Evolutionary conservation across 208 protist genomes (phyloP).

Genomic region (Angomonas desouzai): DNA sequence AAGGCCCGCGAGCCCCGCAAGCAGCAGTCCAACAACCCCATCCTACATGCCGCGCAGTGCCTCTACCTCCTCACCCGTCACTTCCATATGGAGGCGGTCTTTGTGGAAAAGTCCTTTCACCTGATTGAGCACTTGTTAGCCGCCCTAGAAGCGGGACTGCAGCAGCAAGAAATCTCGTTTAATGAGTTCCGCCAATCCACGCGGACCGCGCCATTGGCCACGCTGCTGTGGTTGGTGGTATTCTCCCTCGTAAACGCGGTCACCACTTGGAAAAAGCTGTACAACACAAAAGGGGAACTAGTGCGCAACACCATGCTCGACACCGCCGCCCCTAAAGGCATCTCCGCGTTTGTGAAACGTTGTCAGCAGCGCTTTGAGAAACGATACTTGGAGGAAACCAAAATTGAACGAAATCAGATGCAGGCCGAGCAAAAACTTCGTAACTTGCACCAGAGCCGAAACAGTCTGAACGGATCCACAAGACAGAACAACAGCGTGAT

Average conservation of each 20-base stretch:
- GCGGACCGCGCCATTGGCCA: constrained; percentile 32
- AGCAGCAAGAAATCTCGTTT: constrained; percentile 12
- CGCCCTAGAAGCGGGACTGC: constrained; percentile 24
- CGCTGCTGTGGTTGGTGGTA: constrained; percentile 60
- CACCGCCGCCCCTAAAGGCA: constrained; percentile 19
- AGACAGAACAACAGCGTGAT: not conserved
- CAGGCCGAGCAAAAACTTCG: not conserved
- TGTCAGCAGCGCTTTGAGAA: constrained; percentile 3
- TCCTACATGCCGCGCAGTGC: constrained; percentile 72
- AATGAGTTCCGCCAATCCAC: constrained; percentile 13
- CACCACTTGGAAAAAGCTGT: constrained; percentile 61
- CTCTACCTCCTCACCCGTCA: constrained; percentile 81
- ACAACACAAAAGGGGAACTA: constrained; percentile 1
- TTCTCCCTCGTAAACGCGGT: constrained; percentile 67
- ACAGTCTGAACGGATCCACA: not conserved
- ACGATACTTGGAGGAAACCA: not conserved
- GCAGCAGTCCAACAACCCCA: constrained; percentile 26
- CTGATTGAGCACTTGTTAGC: constrained; percentile 46
- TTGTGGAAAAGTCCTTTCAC: constrained; percentile 48
- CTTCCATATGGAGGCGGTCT: constrained; percentile 69
- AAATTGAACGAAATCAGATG: not conserved
- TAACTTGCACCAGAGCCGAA: not conserved
- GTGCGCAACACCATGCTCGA: constrained; percentile 2
- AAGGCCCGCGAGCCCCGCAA: constrained; percentile 26
- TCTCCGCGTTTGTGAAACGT: constrained; percentile 21